These are phyloP conservation scores for Saccharum hybrid DNA, from an alignment of 202 grass and related monocot species.

Conservation along the genomic window DNA sequence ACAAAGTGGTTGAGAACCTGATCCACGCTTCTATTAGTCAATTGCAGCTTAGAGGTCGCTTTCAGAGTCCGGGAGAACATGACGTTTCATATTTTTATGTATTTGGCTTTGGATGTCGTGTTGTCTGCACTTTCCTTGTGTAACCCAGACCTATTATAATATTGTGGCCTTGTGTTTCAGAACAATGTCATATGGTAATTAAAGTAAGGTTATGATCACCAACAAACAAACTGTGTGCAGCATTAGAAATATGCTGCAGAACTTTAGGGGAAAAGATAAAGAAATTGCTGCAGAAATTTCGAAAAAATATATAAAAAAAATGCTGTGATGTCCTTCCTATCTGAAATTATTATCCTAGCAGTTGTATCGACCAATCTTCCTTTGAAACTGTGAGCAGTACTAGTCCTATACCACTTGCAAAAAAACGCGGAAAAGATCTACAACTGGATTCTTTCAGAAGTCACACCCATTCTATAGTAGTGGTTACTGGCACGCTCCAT, in stretches of 20 bases:
- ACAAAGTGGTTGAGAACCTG: neutral
- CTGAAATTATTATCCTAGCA: neutral
- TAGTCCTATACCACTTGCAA: neutral
- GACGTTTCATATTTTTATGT: neutral
- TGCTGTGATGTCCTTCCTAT: neutral
- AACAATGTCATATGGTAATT: neutral
- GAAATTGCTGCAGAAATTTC: neutral
- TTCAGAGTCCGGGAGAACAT: neutral
- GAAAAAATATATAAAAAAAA: neutral
- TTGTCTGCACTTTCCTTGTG: conserved; percentile 27
- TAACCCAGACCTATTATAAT: neutral
- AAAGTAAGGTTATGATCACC: neutral
- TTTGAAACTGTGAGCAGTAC: conserved; percentile 2
- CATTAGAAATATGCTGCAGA: neutral
- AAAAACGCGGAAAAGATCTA: neutral
- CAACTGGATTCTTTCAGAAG: neutral
- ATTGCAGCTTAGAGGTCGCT: neutral
- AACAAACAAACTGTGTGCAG: neutral
- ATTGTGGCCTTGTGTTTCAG: neutral
- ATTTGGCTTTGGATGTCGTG: neutral
- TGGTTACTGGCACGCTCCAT: neutral
- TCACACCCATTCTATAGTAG: neutral
- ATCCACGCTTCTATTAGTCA: neutral
- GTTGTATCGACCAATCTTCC: neutral
- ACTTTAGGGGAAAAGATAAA: neutral